Evolutionary conservation across 1,139 yeast genomes (phyloP).

Genomic region (Ashbya aceris): DNA sequence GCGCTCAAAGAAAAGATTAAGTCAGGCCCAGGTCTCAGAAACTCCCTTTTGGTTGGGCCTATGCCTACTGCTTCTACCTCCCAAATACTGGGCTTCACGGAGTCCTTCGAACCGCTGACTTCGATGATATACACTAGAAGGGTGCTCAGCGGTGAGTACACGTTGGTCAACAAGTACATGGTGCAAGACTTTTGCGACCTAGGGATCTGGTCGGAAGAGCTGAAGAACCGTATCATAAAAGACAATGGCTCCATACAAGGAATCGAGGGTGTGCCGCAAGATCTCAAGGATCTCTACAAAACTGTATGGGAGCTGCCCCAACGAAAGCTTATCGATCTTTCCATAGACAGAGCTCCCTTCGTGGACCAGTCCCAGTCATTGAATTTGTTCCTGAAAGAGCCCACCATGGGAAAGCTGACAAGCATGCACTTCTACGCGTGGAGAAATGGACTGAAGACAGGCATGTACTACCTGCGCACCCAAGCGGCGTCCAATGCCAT

Average conservation of each 20-base stretch:
- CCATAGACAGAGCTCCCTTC: constrained; percentile 88
- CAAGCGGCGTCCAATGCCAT: constrained; percentile 90
- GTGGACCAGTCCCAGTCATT: constrained; percentile 91
- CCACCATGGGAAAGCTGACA: constrained; percentile 85
- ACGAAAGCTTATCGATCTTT: constrained; percentile 78
- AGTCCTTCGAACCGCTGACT: constrained; percentile 86
- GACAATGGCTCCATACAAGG: constrained; percentile 81
- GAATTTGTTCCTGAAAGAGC: constrained; percentile 71
- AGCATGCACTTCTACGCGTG: constrained; percentile 97
- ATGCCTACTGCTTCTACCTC: constrained; percentile 96
- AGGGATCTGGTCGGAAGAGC: constrained; percentile 70
- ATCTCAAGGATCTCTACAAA: constrained; percentile 69
- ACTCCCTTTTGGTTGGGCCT: constrained; percentile 79
- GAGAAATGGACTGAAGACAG: constrained; percentile 95
- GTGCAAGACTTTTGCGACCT: constrained; percentile 72
- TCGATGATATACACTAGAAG: constrained; percentile 80
- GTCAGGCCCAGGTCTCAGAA: constrained; percentile 54
- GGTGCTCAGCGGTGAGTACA: constrained; percentile 82
- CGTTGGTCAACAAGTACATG: constrained; percentile 74
- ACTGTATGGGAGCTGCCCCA: constrained; percentile 98
- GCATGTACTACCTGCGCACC: constrained; percentile 93
- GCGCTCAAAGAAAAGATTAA: constrained; percentile 47
- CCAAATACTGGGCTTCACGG: constrained; percentile 79
- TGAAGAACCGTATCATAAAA: constrained; percentile 70
- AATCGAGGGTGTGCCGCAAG: constrained; percentile 65